These are phyloP conservation scores for Camelina sativa DNA, from an alignment of 345 rosid species.

Conservation along the genomic window DNA sequence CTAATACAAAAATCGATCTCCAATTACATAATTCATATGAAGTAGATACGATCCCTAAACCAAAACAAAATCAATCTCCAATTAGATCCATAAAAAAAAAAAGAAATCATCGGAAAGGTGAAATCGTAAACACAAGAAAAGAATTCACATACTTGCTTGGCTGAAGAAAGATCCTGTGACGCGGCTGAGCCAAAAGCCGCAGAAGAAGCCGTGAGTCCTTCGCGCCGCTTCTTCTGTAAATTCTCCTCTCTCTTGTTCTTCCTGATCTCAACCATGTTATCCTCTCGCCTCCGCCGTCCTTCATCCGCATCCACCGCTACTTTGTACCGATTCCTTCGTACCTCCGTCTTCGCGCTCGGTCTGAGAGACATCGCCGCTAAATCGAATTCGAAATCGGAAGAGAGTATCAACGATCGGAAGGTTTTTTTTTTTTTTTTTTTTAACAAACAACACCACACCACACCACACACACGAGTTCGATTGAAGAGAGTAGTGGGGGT, in stretches of 20 bases:
- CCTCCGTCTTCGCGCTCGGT: conserved; percentile 73
- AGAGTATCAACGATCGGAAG: conserved; percentile 18
- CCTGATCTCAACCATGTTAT: conserved; percentile 87
- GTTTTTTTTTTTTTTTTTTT: not conserved
- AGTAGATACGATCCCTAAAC: not conserved
- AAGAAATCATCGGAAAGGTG: not conserved
- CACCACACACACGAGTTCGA: conserved; percentile 14
- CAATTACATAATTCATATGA: not conserved
- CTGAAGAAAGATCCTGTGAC: conserved; percentile 45
- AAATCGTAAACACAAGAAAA: not conserved
- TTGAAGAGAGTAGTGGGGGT: not conserved
- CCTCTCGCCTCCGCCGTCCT: conserved; percentile 81
- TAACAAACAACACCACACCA: too few relatives aligned
- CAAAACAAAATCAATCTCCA: conserved; percentile 3
- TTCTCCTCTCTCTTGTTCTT: conserved; percentile 81
- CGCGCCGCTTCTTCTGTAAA: conserved; percentile 78
- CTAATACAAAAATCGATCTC: not conserved
- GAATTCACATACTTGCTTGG: conserved; percentile 55
- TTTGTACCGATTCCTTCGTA: conserved; percentile 69
- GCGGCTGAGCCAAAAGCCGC: conserved; percentile 30
- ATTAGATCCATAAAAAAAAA: not conserved
- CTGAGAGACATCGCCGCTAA: conserved; percentile 62
- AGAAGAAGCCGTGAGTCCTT: conserved; percentile 52
- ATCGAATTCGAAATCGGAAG: conserved; percentile 26
- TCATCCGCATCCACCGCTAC: conserved; percentile 79